Base-by-base conservation (phyloP, 257 asterid species). In the Scutellaria galericulata region DNA sequence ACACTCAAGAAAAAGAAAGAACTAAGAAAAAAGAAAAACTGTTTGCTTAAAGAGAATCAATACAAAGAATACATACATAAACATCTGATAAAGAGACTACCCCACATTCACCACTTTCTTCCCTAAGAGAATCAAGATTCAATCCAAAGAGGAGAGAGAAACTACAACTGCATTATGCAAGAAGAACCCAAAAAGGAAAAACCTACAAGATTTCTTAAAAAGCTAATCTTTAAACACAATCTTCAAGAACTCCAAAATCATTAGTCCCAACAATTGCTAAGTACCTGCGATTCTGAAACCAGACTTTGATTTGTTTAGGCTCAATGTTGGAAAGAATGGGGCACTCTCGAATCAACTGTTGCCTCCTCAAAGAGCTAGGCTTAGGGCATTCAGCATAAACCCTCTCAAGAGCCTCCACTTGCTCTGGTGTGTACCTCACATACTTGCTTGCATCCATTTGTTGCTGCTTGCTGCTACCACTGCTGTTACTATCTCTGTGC, bases 251-350 rank as follows among this genome's bases (percentile, higher is more conserved):
- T 39, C 54, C 77, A 31, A 13, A 62, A 37, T 52, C 70, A 46
- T 66, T 8, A 3, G 46, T 45, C 50, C 58, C 59, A 48, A 35
- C 54, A 63, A 9, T 7, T 3, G 20, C 15, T 6, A 24, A 18
- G 45, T 83, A 93, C 98, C 98, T 89, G 58, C 98, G 84, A 74
- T 94, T 94, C 80, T 94, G 98, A 83, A 94, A 94, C 98, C 97
- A 94, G 77, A 94, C 98, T 91, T 94, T 94, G 93, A 94, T 94
- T 79, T 94, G 98, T 51, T 94, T 94, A 51, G 97, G 96, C 81
- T 89, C 98, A 83, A 94, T 94, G 81, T 94, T 94, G 20, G 90
- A 54, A 7, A 94, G 87, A 82, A 88, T 88, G 45, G 98, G 96
- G 57, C 89, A 91, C 64, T 91, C 98, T 75, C 96, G 77, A 62